Conservation (phyloP, 108 stramenopile genomes). For the Discostella stelligeroides region DNA sequence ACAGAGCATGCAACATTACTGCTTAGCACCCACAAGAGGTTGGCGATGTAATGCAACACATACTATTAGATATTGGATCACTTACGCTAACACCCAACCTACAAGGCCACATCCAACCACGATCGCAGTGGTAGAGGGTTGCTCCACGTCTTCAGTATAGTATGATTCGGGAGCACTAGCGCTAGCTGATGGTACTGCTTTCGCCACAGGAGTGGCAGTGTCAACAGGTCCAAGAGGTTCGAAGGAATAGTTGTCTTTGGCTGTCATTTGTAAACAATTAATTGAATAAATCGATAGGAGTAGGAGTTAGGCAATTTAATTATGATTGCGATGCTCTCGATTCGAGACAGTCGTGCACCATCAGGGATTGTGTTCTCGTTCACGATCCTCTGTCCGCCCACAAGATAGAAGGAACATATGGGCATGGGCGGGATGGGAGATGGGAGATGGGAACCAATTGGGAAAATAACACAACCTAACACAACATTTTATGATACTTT, state of each 20-base stretch:
- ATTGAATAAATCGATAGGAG: not conserved
- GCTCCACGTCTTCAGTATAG: constrained; percentile 18
- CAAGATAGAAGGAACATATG: too few species aligned
- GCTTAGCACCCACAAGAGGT: not conserved
- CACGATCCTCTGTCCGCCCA: too few species aligned
- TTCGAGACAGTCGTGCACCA: too few species aligned
- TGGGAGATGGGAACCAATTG: too few species aligned
- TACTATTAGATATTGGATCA: too few species aligned
- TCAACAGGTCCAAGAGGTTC: constrained; percentile 23
- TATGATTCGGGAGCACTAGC: constrained; percentile 1
- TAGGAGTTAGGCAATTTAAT: too few species aligned
- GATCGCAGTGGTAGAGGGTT: constrained; percentile 38
- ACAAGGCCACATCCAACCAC: constrained; percentile 42
- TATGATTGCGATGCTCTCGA: too few species aligned
- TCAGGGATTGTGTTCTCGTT: too few species aligned
- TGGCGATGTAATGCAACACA: too few species aligned
- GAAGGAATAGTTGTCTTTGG: constrained; percentile 24
- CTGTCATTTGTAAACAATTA: constrained; percentile 18
- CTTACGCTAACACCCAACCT: constrained; percentile 38
- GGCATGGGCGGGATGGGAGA: too few species aligned
- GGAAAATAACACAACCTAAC: too few species aligned
- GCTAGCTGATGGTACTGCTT: constrained; percentile 25
- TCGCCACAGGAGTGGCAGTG: constrained; percentile 22
- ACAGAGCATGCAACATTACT: not conserved
- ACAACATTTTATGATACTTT: too few species aligned